Evolutionary conservation across 2,329 filamentous ascomycete genomes (phyloP).

Genomic region (Colletotrichum sp.): DNA sequence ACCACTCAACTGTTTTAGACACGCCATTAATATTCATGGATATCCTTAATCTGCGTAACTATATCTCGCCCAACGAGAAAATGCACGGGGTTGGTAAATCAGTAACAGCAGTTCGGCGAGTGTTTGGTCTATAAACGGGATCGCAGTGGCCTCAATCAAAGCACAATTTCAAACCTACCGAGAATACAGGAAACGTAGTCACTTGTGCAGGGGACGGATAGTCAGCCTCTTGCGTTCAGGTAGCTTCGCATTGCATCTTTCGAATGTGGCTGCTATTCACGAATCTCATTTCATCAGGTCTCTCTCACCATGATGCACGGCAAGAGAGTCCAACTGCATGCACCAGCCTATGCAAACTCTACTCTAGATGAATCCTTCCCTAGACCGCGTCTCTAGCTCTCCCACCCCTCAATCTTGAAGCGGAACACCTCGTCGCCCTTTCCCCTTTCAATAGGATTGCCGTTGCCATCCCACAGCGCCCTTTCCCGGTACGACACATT

Average conservation of each 20-base stretch:
- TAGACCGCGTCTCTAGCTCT: conserved; percentile 24
- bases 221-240: not conserved
- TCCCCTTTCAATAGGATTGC: conserved; percentile 57
- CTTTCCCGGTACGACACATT: conserved; percentile 65
- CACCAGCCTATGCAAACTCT: not conserved
- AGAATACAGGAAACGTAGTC: not conserved
- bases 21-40: accelerated
- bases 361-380: not conserved
- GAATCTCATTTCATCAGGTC: not conserved
- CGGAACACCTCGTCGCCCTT: conserved; percentile 60
- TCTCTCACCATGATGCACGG: not conserved
- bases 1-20: too few relatives aligned
- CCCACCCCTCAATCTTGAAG: conserved; percentile 62
- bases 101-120: too few relatives aligned
- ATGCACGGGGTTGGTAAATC: too few relatives aligned
- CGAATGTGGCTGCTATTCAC: not conserved
- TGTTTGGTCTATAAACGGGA: too few relatives aligned
- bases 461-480: conserved; percentile 63
- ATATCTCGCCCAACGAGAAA: too few relatives aligned
- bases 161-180: too few relatives aligned
- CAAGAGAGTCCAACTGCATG: not conserved
- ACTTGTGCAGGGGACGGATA: accelerated
- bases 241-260: not conserved
- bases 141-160: too few relatives aligned
- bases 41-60: too few relatives aligned